Evolutionary conservation across 176 grass and related monocot species (phyloP).

Genomic region (Phyllostachys edulis): DNA sequence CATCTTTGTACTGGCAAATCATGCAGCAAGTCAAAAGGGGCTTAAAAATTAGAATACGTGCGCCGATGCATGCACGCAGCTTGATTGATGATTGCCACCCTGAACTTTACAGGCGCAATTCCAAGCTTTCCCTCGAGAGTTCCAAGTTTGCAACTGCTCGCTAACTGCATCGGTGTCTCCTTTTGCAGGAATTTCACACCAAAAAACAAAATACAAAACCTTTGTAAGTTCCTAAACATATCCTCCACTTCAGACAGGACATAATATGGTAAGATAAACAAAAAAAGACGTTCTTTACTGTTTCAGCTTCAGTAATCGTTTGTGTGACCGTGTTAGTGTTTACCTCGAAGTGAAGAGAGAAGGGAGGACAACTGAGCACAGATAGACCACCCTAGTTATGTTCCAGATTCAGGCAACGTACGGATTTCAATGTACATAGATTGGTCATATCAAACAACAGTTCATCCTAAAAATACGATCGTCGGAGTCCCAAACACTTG

Average conservation of each 20-base stretch:
- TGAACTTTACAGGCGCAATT: not conserved
- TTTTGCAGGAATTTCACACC: not conserved
- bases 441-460: not conserved
- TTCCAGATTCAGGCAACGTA: not conserved
- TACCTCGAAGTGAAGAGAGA: not conserved
- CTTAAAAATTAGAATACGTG: not conserved
- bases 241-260: not conserved
- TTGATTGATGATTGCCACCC: not conserved
- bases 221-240: not conserved
- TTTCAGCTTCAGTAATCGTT: not conserved
- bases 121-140: not conserved
- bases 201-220: not conserved
- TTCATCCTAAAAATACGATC: not conserved
- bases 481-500: not conserved
- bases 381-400: not conserved
- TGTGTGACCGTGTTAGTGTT: not conserved
- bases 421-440: not conserved
- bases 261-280: not conserved
- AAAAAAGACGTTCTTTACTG: not conserved
- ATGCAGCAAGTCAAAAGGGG: constrained; percentile 7
- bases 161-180: too few species aligned
- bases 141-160: not conserved
- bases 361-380: not conserved
- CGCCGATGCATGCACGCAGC: not conserved
- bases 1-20: too few species aligned